Evolutionary conservation across 192 early-diverging fungal genomes (phyloP).

Genomic region (Podila horticola): DNA sequence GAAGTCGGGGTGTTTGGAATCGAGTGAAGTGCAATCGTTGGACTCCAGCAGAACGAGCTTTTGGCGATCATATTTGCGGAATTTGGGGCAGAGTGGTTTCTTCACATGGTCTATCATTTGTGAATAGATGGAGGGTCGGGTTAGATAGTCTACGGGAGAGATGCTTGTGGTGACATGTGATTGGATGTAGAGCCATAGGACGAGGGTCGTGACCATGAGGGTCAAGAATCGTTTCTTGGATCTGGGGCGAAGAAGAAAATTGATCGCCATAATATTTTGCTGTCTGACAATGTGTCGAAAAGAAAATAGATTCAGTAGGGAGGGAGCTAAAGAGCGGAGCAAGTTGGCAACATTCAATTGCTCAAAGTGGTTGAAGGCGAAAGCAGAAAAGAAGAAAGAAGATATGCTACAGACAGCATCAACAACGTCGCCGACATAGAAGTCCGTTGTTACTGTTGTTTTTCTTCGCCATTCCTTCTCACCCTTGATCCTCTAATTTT

Average conservation of each 20-base stretch:
- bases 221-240: conserved; percentile 21
- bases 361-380: not conserved
- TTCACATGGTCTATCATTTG: conserved; percentile 37
- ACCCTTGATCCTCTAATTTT: not conserved
- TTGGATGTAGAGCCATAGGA: conserved; percentile 19
- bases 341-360: not conserved
- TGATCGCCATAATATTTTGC: conserved; percentile 2
- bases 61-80: conserved; percentile 40
- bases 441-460: not conserved
- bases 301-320: too few species aligned
- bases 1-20: conserved; percentile 36
- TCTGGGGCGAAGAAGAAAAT: conserved; percentile 14
- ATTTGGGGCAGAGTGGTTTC: conserved; percentile 34
- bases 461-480: not conserved
- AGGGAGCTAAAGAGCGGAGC: not conserved
- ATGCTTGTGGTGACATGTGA: not conserved
- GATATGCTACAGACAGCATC: not conserved
- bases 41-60: conserved; percentile 31
- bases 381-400: not conserved
- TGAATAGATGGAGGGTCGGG: conserved; percentile 12
- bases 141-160: not conserved
- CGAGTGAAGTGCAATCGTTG: conserved; percentile 26
- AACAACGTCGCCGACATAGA: not conserved
- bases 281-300: not conserved
- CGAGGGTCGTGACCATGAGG: not conserved